Evolutionary conservation across 176 grass and related monocot genomes (phyloP), one percentile per base, ranked within the genome.

Genomic region (Leersia perrieri): DNA sequence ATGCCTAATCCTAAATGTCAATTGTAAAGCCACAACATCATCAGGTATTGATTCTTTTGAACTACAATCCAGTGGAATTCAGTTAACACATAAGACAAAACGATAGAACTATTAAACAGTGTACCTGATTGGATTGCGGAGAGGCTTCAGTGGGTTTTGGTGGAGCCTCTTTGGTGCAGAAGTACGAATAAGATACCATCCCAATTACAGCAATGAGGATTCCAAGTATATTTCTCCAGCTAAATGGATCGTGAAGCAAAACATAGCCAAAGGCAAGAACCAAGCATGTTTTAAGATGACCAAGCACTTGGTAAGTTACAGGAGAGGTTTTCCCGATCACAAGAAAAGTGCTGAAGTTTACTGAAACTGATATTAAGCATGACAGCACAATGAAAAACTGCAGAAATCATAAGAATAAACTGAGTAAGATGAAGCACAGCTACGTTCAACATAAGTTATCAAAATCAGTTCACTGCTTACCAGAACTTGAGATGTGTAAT

Each of bases 281-380:
- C 73, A 98, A 80, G 79, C 96, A 98, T 34, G 96, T 98, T 86
- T 98, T 98, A 32, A 98, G 90, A 87, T 98, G 96, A 33, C 96
- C 96, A 71, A 98, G 72, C 47, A 98, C 96, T 87, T 98, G 96
- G 82, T 98, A 98, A 66, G 96, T 95, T 67, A 98, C 96, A 65
- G 96, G 96, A 61, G 96, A 98, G 33, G 96, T 98, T 79, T 95
- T 98, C 70, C 96, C 92, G 22, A 98, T 98, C 35, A 98, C 96
- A 70, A 98, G 90, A 63, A 98, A 98, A 66, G 96, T 98, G 75
- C 92, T 95, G 75, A 98, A 98, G 90, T 98, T 98, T 74, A 98
- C 92, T 4, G 92, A 98, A 9, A 98, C 96, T 68, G 96, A 93
- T 84, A 98, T 98, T 55, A 98, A 61, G 90, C 96, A 98, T 20